Conservation (phyloP, 2,329 filamentous ascomycete species). For the Diplodia scrobiculata region DNA sequence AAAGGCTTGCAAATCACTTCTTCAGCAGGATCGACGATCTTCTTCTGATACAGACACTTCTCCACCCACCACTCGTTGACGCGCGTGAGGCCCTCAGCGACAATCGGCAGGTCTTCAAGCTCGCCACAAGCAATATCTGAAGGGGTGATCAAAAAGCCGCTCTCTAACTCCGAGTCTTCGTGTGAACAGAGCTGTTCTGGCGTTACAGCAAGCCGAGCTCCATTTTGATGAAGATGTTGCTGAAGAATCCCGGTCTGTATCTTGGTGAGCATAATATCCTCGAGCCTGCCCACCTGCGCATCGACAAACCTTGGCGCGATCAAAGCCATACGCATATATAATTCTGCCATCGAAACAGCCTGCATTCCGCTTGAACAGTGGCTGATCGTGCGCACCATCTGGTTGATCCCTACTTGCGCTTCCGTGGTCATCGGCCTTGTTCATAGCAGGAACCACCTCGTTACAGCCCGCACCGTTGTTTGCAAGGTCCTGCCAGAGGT, state of each 20-base stretch:
- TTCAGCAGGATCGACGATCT: conserved; percentile 66
- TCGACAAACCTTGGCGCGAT: conserved; percentile 45
- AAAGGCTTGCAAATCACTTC: conserved; percentile 80
- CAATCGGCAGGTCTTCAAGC: conserved; percentile 41
- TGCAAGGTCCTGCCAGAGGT: conserved; percentile 42
- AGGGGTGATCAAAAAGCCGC: conserved; percentile 51
- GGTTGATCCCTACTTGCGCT: conserved; percentile 29
- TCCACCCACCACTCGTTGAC: conserved; percentile 96
- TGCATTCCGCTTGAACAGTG: background rate
- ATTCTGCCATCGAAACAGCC: conserved; percentile 45
- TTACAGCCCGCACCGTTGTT: conserved; percentile 31
- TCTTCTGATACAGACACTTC: conserved; percentile 76
- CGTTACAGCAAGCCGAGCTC: conserved; percentile 40
- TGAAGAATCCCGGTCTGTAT: conserved; percentile 41
- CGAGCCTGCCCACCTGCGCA: too few relatives aligned
- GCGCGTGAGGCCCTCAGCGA: conserved; percentile 41
- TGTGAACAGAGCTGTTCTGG: conserved; percentile 34
- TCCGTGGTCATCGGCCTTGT: conserved; percentile 12
- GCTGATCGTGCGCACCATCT: background rate
- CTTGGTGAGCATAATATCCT: background rate
- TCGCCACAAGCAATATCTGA: conserved; percentile 45
- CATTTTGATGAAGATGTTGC: conserved; percentile 40
- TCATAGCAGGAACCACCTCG: conserved; percentile 25
- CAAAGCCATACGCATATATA: conserved; percentile 50
- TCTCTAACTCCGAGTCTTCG: conserved; percentile 36